Percentiles rank a stretch among this genome's conserved stretches.
Evolutionary conservation across 768 basidiomycete species (phyloP).

Genomic region (Collybiopsis confluens): DNA sequence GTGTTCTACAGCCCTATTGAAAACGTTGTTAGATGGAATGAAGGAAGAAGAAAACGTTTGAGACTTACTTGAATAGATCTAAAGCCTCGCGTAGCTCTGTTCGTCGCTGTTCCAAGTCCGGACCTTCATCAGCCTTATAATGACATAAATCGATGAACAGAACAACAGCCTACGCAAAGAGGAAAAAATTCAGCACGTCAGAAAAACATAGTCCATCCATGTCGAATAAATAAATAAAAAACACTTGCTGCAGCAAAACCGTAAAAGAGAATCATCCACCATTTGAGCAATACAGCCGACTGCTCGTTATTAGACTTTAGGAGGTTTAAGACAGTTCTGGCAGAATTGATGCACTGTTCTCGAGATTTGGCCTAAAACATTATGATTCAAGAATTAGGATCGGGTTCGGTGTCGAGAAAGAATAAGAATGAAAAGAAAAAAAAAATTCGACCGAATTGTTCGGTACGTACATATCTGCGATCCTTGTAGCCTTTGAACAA

Average conservation of each 20-base stretch:
- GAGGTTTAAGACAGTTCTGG: conserved; percentile 17
- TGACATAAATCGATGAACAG: conserved; percentile 23
- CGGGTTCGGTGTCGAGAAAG: too few species aligned
- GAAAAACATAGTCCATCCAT: background rate
- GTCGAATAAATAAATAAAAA: too few species aligned
- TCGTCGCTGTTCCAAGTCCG: conserved; percentile 14
- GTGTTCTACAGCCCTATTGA: conserved; percentile 13
- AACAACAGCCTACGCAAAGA: conserved; percentile 18
- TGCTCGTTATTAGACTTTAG: conserved; percentile 18
- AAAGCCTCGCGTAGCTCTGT: conserved; percentile 17
- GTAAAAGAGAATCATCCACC: conserved; percentile 21
- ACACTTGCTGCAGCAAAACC: conserved; percentile 20
- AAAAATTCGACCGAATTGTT: too few species aligned
- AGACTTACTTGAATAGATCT: conserved; percentile 18
- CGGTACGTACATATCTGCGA: conserved; percentile 19
- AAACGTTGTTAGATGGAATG: background rate
- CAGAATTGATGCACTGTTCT: conserved; percentile 21
- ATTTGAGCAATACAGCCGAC: conserved; percentile 18
- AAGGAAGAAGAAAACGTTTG: background rate
- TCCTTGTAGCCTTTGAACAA: conserved; percentile 21
- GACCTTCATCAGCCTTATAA: conserved; percentile 12
- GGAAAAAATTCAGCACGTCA: background rate
- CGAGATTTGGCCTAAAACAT: conserved; percentile 20
- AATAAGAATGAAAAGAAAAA: too few species aligned
- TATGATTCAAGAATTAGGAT: background rate